phyloP scores from a whole-genome alignment of 148 eudicot species.

The Chenopodium suecicum region DNA sequence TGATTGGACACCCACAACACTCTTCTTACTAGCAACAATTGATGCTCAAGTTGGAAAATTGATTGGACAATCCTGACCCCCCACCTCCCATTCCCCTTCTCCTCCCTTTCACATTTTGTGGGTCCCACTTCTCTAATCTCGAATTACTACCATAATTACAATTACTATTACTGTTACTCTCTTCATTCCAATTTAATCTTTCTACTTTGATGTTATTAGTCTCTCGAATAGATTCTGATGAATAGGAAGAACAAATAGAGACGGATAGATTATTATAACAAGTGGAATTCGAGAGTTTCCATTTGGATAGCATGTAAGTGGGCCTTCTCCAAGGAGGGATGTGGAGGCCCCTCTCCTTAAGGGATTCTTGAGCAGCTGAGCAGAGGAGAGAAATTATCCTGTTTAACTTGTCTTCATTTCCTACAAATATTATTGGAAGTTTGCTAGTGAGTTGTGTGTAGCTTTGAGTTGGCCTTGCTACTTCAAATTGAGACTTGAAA shows the following conservation, averaged over 20 bases:
- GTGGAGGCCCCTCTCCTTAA: constrained; percentile 53
- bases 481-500: constrained; percentile 68
- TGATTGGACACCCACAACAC: constrained; percentile 1
- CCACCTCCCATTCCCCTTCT: constrained; percentile 26
- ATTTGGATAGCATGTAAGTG: constrained; percentile 59
- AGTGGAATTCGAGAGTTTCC: constrained; percentile 29
- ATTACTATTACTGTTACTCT: not conserved
- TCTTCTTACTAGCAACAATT: constrained; percentile 25
- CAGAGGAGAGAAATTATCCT: constrained; percentile 38
- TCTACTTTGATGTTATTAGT: too few relatives aligned
- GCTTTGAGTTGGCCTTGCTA: constrained; percentile 56
- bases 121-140: constrained; percentile 25
- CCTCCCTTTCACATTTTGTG: constrained; percentile 20
- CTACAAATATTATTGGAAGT: constrained; percentile 55
- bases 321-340: constrained; percentile 72
- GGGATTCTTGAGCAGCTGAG: constrained; percentile 50
- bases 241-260: too few relatives aligned
- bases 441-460: constrained; percentile 39
- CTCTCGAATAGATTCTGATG: too few relatives aligned
- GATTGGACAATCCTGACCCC: constrained; percentile 31
- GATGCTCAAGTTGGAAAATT: constrained; percentile 34
- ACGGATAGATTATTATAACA: not conserved
- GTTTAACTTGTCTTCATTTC: constrained; percentile 41
- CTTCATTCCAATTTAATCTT: too few relatives aligned
- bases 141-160: not conserved